These are phyloP conservation scores for peach (Prunus persica) DNA, from an alignment of 306 rosid species.

Conservation along the genomic window DNA sequence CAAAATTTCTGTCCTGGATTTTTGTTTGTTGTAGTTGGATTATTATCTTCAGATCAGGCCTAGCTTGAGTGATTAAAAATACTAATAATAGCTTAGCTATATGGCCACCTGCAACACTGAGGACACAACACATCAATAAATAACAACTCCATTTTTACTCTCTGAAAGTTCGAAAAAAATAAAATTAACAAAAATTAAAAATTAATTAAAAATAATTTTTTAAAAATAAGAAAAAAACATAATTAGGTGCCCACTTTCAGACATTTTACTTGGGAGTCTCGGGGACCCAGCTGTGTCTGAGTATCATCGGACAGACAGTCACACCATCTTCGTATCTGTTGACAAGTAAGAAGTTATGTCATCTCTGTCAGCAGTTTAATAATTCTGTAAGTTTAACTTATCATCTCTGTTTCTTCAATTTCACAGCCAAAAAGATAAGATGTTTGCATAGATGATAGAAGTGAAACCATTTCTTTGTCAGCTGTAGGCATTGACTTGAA, in stretches of 20 bases:
- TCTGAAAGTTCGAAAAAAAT: too few relatives aligned
- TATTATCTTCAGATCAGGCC: too few relatives aligned
- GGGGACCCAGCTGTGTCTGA: not conserved
- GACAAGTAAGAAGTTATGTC: not conserved
- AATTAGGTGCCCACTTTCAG: not conserved
- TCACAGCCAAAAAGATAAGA: not conserved
- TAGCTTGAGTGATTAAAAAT: too few relatives aligned
- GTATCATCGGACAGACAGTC: not conserved
- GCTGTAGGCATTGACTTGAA: slow-evolving; percentile 2
- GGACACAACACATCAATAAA: too few relatives aligned
- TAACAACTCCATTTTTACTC: too few relatives aligned
- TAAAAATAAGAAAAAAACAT: too few relatives aligned
- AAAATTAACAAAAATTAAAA: too few relatives aligned
- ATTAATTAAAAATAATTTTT: too few relatives aligned
- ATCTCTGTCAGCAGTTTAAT: too few relatives aligned
- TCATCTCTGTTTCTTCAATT: not conserved
- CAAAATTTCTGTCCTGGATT: not conserved
- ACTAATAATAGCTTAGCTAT: too few relatives aligned
- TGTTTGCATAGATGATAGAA: not conserved
- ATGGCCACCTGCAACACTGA: too few relatives aligned
- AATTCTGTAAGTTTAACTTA: not conserved
- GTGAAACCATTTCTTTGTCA: not conserved
- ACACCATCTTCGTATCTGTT: not conserved
- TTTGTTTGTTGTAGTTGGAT: not conserved
- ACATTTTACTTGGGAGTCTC: not conserved